Evolutionary conservation across 768 basidiomycete genomes (phyloP).

Genomic region (Macrolepiota fuliginosa): DNA sequence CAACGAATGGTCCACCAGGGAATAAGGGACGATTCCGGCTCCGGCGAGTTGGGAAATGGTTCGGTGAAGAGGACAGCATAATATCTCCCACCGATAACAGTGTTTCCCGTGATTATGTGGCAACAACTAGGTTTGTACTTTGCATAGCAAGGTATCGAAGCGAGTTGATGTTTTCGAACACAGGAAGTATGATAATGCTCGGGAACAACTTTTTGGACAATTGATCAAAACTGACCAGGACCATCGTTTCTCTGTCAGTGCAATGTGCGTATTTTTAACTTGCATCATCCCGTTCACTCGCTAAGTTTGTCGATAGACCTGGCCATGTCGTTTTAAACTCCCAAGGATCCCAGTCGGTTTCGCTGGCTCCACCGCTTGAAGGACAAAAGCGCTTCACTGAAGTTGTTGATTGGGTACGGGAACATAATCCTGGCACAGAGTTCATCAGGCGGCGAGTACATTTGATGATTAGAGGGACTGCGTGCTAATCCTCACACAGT

Average conservation of each 20-base stretch:
- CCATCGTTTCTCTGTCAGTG: constrained; percentile 1
- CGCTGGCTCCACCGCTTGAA: constrained; percentile 7
- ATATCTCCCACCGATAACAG: constrained; percentile 1
- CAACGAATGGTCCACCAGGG: constrained; percentile 48
- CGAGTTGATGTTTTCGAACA: neutral
- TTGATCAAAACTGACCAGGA: neutral
- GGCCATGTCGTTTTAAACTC: constrained; percentile 13
- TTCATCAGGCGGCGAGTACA: constrained; percentile 5
- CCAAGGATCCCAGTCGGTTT: neutral
- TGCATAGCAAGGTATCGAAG: neutral
- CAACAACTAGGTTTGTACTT: neutral
- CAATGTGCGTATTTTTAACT: constrained; percentile 6
- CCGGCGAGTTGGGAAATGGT: constrained; percentile 63
- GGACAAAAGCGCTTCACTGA: constrained; percentile 4
- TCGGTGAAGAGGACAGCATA: constrained; percentile 20
- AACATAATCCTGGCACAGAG: neutral
- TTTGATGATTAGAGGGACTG: no score
- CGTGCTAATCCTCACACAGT: neutral
- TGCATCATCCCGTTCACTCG: neutral
- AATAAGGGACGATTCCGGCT: constrained; percentile 52
- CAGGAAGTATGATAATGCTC: neutral
- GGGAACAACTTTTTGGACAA: constrained; percentile 7
- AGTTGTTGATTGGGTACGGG: constrained; percentile 11
- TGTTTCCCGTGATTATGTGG: neutral
- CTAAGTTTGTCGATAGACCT: constrained; percentile 5